Conservation (phyloP, 2,329 filamentous ascomycete species). For the Paracorniculantispora psalliotae region DNA sequence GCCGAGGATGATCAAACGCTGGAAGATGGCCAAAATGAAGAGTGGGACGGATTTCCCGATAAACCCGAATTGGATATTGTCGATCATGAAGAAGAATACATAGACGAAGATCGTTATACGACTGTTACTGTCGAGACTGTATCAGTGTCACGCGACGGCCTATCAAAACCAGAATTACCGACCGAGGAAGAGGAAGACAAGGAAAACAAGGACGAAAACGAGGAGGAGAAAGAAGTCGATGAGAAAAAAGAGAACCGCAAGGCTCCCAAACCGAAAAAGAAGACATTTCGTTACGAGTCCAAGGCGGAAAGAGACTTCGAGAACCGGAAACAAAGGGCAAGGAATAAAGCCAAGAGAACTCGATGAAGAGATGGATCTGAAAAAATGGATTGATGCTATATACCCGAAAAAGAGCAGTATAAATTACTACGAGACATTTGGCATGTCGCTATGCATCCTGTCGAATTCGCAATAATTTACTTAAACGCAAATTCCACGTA, state of each 20-base stretch:
- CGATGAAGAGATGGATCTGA: neutral
- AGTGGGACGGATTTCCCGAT: slow-evolving; percentile 64
- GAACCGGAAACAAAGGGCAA: slow-evolving; percentile 65
- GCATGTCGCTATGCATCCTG: slow-evolving; percentile 12
- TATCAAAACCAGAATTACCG: slow-evolving; percentile 48
- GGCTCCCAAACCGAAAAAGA: slow-evolving; percentile 69
- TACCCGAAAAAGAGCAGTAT: slow-evolving; percentile 12
- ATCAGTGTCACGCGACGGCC: slow-evolving; percentile 67
- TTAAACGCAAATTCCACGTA: slow-evolving; percentile 4
- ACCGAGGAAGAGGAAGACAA: slow-evolving; percentile 31
- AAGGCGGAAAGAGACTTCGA: slow-evolving; percentile 78
- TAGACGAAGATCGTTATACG: slow-evolving; percentile 93
- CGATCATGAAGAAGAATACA: slow-evolving; percentile 86
- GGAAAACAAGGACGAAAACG: slow-evolving; percentile 24
- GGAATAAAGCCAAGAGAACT: slow-evolving; percentile 39
- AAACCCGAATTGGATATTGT: slow-evolving; percentile 45
- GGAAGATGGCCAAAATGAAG: slow-evolving; percentile 38
- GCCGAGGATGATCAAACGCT: slow-evolving; percentile 33
- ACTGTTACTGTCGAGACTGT: slow-evolving; percentile 92
- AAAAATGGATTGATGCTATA: slow-evolving; percentile 7
- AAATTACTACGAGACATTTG: slow-evolving; percentile 14
- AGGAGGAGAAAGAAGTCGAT: slow-evolving; percentile 18
- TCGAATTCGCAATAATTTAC: slow-evolving; percentile 9
- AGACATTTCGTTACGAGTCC: slow-evolving; percentile 88
- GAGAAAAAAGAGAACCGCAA: slow-evolving; percentile 15